These are phyloP conservation scores for Ceratocystis harringtonii DNA, from an alignment of 2,329 filamentous ascomycete species.

Conservation along the genomic window DNA sequence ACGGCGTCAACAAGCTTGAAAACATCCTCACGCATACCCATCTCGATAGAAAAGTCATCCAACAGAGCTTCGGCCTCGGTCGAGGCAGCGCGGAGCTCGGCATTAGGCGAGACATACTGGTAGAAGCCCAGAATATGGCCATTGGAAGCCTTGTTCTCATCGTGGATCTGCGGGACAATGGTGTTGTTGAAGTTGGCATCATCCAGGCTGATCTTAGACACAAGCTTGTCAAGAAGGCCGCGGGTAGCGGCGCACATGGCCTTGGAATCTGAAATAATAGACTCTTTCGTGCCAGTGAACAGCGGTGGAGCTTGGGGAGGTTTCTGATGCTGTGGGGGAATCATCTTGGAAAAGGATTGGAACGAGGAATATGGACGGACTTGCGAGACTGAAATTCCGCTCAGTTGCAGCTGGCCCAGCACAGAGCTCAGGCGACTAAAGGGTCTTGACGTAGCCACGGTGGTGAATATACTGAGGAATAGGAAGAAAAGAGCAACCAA, in stretches of 20 bases:
- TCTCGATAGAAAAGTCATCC: conserved; percentile 64
- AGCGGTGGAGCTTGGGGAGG: conserved; percentile 65
- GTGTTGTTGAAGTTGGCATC: conserved; percentile 41
- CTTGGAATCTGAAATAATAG: conserved; percentile 52
- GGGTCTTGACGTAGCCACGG: conserved; percentile 51
- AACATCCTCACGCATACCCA: conserved; percentile 67
- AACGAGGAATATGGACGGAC: conserved; percentile 19
- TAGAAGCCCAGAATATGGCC: conserved; percentile 63
- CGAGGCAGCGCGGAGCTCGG: conserved; percentile 56
- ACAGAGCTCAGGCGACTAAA: conserved; percentile 43
- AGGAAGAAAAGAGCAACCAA: conserved; percentile 36
- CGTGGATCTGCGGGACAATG: conserved; percentile 52
- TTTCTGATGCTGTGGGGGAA: conserved; percentile 49
- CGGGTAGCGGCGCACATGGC: conserved; percentile 48
- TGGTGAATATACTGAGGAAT: conserved; percentile 41
- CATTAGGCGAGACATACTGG: conserved; percentile 58
- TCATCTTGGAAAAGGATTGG: conserved; percentile 34
- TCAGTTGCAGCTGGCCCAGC: conserved; percentile 38
- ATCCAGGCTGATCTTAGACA: conserved; percentile 40
- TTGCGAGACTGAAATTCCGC: conserved; percentile 22
- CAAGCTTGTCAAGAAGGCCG: conserved; percentile 50
- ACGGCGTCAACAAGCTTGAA: conserved; percentile 50
- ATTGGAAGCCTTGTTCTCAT: conserved; percentile 49
- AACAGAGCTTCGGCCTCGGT: conserved; percentile 62
- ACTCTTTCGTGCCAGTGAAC: conserved; percentile 59